These are phyloP conservation scores for Houttuynia cordata DNA, from an alignment of 164 flowering plant genomes.

Conservation along the genomic window DNA sequence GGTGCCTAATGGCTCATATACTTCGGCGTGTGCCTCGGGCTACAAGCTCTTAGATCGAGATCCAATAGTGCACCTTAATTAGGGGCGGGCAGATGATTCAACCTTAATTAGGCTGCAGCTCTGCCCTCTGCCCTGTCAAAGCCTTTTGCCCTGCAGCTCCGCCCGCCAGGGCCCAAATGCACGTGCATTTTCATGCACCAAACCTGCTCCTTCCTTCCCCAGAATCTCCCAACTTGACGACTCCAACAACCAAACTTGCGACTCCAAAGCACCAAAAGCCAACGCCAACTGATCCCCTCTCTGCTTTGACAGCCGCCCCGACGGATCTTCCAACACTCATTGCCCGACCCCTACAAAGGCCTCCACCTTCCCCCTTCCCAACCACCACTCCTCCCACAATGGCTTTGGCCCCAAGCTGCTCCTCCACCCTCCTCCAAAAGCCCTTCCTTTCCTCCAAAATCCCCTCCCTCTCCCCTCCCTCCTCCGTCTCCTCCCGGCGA, in stretches of 20 bases:
- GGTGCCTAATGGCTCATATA: too few relatives aligned
- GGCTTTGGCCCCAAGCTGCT: slow-evolving; percentile 3
- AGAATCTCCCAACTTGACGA: too few relatives aligned
- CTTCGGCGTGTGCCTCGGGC: too few relatives aligned
- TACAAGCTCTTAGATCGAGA: too few relatives aligned
- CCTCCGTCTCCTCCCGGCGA: slow-evolving; percentile 8
- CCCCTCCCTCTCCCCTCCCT: slow-evolving; percentile 4
- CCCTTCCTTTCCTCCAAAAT: not conserved
- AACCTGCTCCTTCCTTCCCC: too few relatives aligned
- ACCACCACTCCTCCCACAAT: not conserved
- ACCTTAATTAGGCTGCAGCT: too few relatives aligned
- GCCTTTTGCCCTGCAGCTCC: too few relatives aligned
- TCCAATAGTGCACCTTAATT: too few relatives aligned
- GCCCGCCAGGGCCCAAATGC: too few relatives aligned
- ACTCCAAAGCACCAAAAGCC: not conserved
- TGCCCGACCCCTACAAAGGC: not conserved
- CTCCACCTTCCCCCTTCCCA: not conserved
- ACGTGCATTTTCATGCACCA: too few relatives aligned
- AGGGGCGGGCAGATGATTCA: too few relatives aligned
- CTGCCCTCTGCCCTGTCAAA: too few relatives aligned
- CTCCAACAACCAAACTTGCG: slow-evolving; percentile 1
- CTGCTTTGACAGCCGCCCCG: slow-evolving; percentile 3
- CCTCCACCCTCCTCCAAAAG: slow-evolving; percentile 5
- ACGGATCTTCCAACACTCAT: slow-evolving; percentile 2
- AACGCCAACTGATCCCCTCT: not conserved